Percentiles rank a stretch among this genome's conserved stretches.
Conservation (phyloP, 768 basidiomycete species). For the Leucocoprinus sp. region DNA sequence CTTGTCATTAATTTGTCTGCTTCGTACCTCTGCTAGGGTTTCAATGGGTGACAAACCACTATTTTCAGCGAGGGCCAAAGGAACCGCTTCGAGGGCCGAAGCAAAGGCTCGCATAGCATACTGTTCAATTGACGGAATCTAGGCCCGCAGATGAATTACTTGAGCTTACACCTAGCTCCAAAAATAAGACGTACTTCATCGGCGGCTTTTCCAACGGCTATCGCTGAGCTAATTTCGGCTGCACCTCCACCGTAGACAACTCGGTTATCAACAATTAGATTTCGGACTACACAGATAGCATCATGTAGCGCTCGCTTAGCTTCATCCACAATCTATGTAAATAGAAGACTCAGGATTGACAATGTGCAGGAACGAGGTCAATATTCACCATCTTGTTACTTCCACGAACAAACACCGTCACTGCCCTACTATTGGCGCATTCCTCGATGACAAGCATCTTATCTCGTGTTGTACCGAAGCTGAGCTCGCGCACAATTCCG, state of each 20-base stretch:
- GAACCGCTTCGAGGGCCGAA: slow-evolving; percentile 89
- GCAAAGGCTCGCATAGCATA: slow-evolving; percentile 99
- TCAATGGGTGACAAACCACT: slow-evolving; percentile 95
- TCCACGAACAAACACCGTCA: slow-evolving; percentile 95
- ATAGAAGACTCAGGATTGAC: not conserved
- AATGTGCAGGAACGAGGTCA: not conserved
- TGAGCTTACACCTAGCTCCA: not conserved
- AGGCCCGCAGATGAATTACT: not conserved
- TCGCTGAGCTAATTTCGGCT: slow-evolving; percentile 91
- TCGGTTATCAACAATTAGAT: slow-evolving; percentile 89
- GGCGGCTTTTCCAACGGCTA: slow-evolving; percentile 90
- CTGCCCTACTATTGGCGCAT: slow-evolving; percentile 92
- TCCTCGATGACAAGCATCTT: slow-evolving; percentile 99
- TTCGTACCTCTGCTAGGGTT: slow-evolving; percentile 93
- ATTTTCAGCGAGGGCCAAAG: slow-evolving; percentile 95
- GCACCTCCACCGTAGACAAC: slow-evolving; percentile 99
- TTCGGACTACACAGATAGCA: slow-evolving; percentile 94
- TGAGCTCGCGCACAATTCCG: slow-evolving; percentile 87
- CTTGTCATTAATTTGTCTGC: slow-evolving; percentile 80
- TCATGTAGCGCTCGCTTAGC: slow-evolving; percentile 97
- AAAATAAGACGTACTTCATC: slow-evolving; percentile 55
- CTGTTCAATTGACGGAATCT: slow-evolving; percentile 97
- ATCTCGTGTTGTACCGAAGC: slow-evolving; percentile 96
- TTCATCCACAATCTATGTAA: slow-evolving; percentile 88
- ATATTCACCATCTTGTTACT: slow-evolving; percentile 92